Conservation (phyloP, 768 basidiomycete genomes). For the Hortiboletus campestris region DNA sequence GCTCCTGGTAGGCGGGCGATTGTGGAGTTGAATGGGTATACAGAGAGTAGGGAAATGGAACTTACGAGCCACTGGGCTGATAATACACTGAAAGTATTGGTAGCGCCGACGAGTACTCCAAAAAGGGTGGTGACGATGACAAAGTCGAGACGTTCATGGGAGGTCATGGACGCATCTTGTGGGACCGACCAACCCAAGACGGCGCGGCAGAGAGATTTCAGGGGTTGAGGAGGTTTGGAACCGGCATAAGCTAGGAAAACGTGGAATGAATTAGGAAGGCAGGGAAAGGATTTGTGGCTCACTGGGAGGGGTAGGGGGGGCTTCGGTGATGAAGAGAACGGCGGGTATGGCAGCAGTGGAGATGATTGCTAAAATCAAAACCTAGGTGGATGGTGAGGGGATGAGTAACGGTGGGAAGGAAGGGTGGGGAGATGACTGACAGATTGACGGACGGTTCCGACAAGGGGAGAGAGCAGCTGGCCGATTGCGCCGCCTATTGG, state of each 20-base stretch:
- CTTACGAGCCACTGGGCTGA: conserved; percentile 67
- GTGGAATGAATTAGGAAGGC: neutral
- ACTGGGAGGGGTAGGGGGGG: conserved; percentile 83
- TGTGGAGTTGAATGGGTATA: neutral
- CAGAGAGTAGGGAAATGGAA: neutral
- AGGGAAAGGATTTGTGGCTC: conserved; percentile 13
- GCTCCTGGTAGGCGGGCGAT: conserved; percentile 43
- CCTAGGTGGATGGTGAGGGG: conserved; percentile 35
- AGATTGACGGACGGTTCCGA: conserved; percentile 53
- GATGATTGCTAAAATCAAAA: conserved; percentile 70
- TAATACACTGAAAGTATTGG: conserved; percentile 63
- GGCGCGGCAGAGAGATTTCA: conserved; percentile 53
- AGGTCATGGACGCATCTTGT: conserved; percentile 54
- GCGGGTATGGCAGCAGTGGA: conserved; percentile 60
- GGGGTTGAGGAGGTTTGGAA: conserved; percentile 53
- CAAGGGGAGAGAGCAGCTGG: conserved; percentile 67
- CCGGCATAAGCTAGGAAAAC: conserved; percentile 58
- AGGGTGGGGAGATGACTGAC: conserved; percentile 40
- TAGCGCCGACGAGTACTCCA: conserved; percentile 61
- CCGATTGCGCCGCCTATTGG: conserved; percentile 73
- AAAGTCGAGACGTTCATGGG: conserved; percentile 71
- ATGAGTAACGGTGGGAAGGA: neutral
- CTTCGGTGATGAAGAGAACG: conserved; percentile 53
- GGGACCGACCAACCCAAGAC: conserved; percentile 45
- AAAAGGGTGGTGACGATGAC: conserved; percentile 57